Percentiles rank a stretch among this genome's conserved stretches.
Conservation (phyloP, 2,329 filamentous ascomycete species). For the Sporothrix humicola region DNA sequence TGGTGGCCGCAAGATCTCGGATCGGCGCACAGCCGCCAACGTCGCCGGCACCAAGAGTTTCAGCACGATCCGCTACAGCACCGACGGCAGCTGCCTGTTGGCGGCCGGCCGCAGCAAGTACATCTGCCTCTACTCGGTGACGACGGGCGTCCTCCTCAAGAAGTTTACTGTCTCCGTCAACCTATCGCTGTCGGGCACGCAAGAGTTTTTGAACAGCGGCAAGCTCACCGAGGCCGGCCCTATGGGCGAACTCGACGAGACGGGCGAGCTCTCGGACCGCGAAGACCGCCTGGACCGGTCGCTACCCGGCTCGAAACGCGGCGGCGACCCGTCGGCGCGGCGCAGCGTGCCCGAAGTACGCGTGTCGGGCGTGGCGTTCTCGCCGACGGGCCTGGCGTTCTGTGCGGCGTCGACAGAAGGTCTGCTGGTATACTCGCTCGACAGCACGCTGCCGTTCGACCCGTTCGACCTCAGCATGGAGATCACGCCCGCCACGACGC, state of each 20-base stretch:
- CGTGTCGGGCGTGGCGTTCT: conserved; percentile 83
- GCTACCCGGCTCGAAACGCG: conserved; percentile 85
- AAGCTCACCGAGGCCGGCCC: conserved; percentile 90
- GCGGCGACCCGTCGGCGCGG: conserved; percentile 78
- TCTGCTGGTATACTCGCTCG: conserved; percentile 89
- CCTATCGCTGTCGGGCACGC: conserved; percentile 91
- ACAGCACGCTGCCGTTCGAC: conserved; percentile 84
- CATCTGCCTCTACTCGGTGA: conserved; percentile 95
- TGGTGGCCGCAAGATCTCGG: conserved; percentile 84
- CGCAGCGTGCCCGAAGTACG: conserved; percentile 80
- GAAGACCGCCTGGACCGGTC: conserved; percentile 81
- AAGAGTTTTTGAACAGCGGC: conserved; percentile 95
- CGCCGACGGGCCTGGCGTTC: conserved; percentile 86
- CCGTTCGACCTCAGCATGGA: conserved; percentile 95
- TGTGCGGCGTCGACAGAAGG: conserved; percentile 96
- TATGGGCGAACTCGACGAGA: conserved; percentile 80
- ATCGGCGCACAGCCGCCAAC: conserved; percentile 90
- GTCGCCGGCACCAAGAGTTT: conserved; percentile 89
- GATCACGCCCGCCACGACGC: conserved; percentile 85
- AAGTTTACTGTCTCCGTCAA: conserved; percentile 97
- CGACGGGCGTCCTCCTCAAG: conserved; percentile 87
- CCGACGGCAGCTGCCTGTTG: conserved; percentile 87
- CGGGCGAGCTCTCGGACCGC: conserved; percentile 85
- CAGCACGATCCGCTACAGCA: conserved; percentile 85
- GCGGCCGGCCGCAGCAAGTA: conserved; percentile 98